These are phyloP conservation scores for Euphrasia confusa DNA, from an alignment of 257 asterid species.

Conservation along the genomic window DNA sequence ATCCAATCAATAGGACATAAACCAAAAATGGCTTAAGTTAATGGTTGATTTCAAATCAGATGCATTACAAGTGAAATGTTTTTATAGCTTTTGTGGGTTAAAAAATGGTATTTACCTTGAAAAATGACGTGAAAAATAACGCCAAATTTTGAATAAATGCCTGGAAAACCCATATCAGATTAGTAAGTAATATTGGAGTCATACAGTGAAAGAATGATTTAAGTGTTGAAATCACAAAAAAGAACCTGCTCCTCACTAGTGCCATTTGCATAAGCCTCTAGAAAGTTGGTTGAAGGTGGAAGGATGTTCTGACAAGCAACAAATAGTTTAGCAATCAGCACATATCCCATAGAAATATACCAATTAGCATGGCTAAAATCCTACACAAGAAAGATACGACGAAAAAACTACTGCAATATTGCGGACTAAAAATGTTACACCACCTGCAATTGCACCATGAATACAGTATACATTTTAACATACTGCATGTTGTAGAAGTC, in stretches of 20 bases:
- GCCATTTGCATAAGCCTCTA: constrained; percentile 82
- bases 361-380: background rate
- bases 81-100: background rate
- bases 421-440: background rate
- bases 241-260: constrained; percentile 88
- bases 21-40: background rate
- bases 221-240: constrained; percentile 10
- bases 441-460: constrained; percentile 94
- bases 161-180: constrained; percentile 37
- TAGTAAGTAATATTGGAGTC: constrained; percentile 16
- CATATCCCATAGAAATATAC: constrained; percentile 2
- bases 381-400: background rate
- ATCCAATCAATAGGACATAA: background rate
- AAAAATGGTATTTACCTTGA: constrained; percentile 47
- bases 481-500: constrained; percentile 77
- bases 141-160: constrained; percentile 96
- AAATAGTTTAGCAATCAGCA: constrained; percentile 24
- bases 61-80: too few species aligned
- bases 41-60: background rate
- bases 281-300: constrained; percentile 58
- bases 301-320: constrained; percentile 49
- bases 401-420: background rate
- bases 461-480: constrained; percentile 65
- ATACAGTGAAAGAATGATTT: background rate
- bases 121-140: constrained; percentile 87